Percentiles rank a stretch among this genome's conserved stretches.
Evolutionary conservation across 768 basidiomycete genomes (phyloP).

Genomic region (Chalciporus chontae): DNA sequence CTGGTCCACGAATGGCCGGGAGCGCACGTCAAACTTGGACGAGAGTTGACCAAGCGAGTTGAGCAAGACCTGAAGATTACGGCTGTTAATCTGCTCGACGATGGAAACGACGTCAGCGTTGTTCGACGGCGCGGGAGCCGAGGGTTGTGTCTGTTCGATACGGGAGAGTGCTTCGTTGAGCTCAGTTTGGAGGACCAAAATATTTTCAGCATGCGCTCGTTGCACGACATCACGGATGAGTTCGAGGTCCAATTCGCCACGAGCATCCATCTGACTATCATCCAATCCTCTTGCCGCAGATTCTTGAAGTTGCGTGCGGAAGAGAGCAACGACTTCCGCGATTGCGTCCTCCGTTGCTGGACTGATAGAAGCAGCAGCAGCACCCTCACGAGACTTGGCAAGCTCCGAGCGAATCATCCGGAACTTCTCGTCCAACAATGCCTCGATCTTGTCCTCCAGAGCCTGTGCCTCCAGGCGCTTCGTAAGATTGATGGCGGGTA

Average conservation of each 20-base stretch:
- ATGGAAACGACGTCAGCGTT: slow-evolving; percentile 37
- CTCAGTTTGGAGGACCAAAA: slow-evolving; percentile 55
- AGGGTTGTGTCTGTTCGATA: slow-evolving; percentile 29
- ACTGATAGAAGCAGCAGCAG: slow-evolving; percentile 32
- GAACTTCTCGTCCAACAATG: slow-evolving; percentile 70
- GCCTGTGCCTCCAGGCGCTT: slow-evolving; percentile 57
- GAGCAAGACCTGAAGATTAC: slow-evolving; percentile 57
- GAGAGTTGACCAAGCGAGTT: slow-evolving; percentile 52
- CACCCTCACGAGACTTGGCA: slow-evolving; percentile 18
- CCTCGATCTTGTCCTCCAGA: slow-evolving; percentile 57
- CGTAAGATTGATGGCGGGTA: slow-evolving; percentile 49
- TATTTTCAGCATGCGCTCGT: slow-evolving; percentile 61
- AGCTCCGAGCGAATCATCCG: slow-evolving; percentile 44
- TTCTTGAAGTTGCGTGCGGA: slow-evolving; percentile 65
- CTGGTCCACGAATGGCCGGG: slow-evolving; percentile 36
- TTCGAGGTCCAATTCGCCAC: slow-evolving; percentile 76
- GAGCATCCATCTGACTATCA: slow-evolving; percentile 65
- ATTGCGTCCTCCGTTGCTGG: slow-evolving; percentile 60
- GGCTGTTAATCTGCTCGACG: slow-evolving; percentile 57
- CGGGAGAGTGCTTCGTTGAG: slow-evolving; percentile 48
- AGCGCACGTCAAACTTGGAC: slow-evolving; percentile 23
- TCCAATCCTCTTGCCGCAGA: slow-evolving; percentile 55
- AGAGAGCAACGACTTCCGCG: slow-evolving; percentile 60
- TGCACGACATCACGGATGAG: slow-evolving; percentile 67
- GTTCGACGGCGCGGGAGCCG: slow-evolving; percentile 10